phyloP scores from a whole-genome alignment of 805 yeast species.

The Cyberlindnera euphorbiiphila region DNA sequence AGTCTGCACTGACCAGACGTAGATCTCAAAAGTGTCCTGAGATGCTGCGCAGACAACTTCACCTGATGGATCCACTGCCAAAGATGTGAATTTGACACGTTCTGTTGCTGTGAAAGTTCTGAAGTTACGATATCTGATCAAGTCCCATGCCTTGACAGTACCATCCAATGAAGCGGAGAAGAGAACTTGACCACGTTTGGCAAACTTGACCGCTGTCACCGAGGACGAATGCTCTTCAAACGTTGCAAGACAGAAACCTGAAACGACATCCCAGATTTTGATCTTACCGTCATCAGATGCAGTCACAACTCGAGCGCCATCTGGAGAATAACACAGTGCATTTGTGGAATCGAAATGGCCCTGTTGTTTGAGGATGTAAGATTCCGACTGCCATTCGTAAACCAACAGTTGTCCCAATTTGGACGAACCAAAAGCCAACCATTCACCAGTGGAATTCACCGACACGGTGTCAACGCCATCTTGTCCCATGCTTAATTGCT shows the following conservation, averaged over 20 bases:
- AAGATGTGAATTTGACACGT: constrained; percentile 77
- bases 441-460: constrained; percentile 83
- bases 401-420: constrained; percentile 90
- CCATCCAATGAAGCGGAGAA: constrained; percentile 94
- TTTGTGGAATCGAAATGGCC: constrained; percentile 94
- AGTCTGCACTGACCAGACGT: constrained; percentile 97
- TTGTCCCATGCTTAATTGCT: constrained; percentile 89
- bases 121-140: constrained; percentile 88
- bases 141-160: constrained; percentile 96
- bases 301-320: constrained; percentile 87
- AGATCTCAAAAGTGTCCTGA: constrained; percentile 81
- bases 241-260: constrained; percentile 91
- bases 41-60: constrained; percentile 96
- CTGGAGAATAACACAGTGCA: constrained; percentile 84
- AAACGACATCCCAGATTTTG: constrained; percentile 90
- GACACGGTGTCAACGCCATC: constrained; percentile 79
- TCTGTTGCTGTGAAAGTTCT: constrained; percentile 91
- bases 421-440: constrained; percentile 94
- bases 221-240: constrained; percentile 88
- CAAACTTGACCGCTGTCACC: constrained; percentile 83
- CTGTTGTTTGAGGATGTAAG: constrained; percentile 91
- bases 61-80: constrained; percentile 97
- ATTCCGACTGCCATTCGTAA: constrained; percentile 98
- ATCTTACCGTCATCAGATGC: constrained; percentile 97
- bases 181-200: constrained; percentile 84